These are phyloP conservation scores for Terfezia boudieri DNA, from an alignment of 495 filamentous ascomycete species.

Conservation along the genomic window DNA sequence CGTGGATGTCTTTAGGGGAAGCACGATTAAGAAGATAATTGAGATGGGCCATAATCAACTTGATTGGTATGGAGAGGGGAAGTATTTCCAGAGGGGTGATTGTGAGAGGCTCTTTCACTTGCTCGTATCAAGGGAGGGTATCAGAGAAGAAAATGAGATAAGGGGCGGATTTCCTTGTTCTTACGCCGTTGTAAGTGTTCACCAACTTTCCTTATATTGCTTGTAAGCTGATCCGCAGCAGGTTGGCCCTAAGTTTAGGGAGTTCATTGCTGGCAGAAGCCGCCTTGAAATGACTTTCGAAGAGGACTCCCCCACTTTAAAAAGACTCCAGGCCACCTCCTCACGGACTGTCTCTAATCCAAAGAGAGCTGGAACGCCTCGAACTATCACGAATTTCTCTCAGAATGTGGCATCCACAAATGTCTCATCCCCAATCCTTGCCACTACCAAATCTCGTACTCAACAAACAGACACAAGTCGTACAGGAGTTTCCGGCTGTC, in stretches of 20 bases:
- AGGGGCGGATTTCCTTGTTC: slow-evolving; percentile 28
- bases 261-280: not conserved
- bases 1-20: slow-evolving; percentile 27
- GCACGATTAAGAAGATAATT: slow-evolving; percentile 20
- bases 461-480: too few species aligned
- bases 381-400: too few species aligned
- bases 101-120: slow-evolving; percentile 28
- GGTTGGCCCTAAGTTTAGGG: not conserved
- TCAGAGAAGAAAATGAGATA: slow-evolving; percentile 27
- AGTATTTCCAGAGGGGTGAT: slow-evolving; percentile 25
- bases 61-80: slow-evolving; percentile 25
- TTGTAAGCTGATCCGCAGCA: not conserved
- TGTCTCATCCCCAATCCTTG: not conserved
- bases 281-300: not conserved
- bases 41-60: slow-evolving; percentile 16
- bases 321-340: not conserved
- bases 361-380: too few species aligned
- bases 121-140: slow-evolving; percentile 22
- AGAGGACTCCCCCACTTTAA: not conserved
- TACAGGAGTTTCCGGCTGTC: too few species aligned
- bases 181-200: not conserved
- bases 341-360: not conserved
- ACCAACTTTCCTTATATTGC: too few species aligned
- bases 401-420: not conserved
- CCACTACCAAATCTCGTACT: not conserved